Base-by-base conservation (phyloP, 352 stramenopile species). In the Globisporangium cederbergense region DNA sequence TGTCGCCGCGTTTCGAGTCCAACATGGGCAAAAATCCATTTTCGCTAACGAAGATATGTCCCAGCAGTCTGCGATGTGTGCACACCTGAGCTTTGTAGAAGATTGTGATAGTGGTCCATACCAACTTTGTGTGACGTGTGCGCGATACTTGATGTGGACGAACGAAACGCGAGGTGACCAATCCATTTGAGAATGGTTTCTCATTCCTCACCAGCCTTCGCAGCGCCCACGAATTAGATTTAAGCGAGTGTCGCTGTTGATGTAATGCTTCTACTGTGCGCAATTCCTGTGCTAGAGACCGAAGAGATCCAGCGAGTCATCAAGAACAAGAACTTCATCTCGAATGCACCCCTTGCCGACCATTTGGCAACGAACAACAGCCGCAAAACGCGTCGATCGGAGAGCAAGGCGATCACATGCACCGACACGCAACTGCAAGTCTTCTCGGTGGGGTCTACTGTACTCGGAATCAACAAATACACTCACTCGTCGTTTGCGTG, bases 51-150 rank as follows among this genome's bases (percentile, higher is more conserved):
- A 49, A 38, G 25, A 13, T 28, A 34, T 60, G 56, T 66, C 34
- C 30, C 63, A 70, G 13, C 14, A 4, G 25, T 62, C 7, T 73
- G 65, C 38, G 71, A 75, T 42, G 65, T 66, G 72, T 66, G 71
- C 11, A 49, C 3, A 58, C 38, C 65, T 68, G 66, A 0, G 3
- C 0, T 49, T 69, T 63, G 58, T 73, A 75, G 14, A 22, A 0
- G 5, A 10, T 2, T 30, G 18, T 5, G 10, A 7, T 38, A 0
- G 38, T 58, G 60, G n/a, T 11, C 20, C 60, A 60, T 38, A n/a
- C 18, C n/a, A 16, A 49, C 32, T 40, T 7, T 43, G 32, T 60
- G 60, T 46, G 50, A 60, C 51, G 40, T 45, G 18, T 25, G 50
- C 25, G 30, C 16, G 18, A 49, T 28, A n/a, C 16, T 50, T 49